Evolutionary conservation across 129 eudicot genomes (phyloP).

Genomic region (Centella asiatica): DNA sequence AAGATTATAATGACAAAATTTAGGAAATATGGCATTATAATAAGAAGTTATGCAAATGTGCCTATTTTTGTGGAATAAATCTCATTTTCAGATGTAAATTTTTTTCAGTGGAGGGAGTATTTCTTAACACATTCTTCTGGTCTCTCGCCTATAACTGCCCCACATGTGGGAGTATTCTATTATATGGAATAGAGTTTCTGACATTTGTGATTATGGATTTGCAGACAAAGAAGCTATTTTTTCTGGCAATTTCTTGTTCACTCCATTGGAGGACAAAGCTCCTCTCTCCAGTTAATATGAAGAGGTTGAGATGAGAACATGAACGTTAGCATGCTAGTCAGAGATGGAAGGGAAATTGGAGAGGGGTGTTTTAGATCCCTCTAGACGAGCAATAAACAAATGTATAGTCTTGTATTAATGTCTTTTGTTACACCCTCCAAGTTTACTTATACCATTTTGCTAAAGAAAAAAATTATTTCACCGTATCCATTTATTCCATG

Average conservation of each 20-base stretch:
- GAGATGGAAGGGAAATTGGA: background rate
- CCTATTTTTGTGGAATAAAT: no score
- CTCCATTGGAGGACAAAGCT: conserved; percentile 35
- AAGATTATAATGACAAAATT: no score
- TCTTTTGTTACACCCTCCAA: background rate
- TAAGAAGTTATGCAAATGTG: no score
- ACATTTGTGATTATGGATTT: conserved; percentile 7
- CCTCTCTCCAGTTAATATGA: background rate
- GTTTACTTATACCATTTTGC: background rate
- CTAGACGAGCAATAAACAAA: background rate
- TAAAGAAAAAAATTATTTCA: background rate
- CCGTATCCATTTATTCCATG: no score
- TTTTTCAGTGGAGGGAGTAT: no score
- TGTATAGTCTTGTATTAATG: conserved; percentile 1
- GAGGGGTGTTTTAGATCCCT: background rate
- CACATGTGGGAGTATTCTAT: background rate
- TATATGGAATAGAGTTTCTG: background rate
- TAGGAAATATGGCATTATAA: no score
- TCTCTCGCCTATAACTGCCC: background rate
- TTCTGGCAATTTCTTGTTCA: conserved; percentile 86
- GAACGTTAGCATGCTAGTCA: background rate
- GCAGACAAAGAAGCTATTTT: conserved; percentile 88
- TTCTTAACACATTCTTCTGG: no score
- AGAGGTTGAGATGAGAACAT: background rate
- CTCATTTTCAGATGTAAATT: no score